Evolutionary conservation across 306 rosid genomes (phyloP).

Genomic region (Lathyrus tuberosus): DNA sequence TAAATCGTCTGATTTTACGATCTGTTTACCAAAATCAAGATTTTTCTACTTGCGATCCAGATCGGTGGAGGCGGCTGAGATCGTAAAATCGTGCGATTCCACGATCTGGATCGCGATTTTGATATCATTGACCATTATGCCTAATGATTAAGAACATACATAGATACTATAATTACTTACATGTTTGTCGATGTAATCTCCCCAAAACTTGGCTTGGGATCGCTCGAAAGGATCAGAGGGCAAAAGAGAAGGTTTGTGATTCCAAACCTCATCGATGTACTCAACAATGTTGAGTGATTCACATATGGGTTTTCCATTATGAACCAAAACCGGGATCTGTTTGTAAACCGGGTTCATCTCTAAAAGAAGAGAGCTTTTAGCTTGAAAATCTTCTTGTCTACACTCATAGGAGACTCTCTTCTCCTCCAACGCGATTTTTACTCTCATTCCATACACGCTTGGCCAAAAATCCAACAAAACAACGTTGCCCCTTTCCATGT

Average conservation of each 20-base stretch:
- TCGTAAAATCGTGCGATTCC: too few species aligned
- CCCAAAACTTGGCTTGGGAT: slow-evolving; percentile 57
- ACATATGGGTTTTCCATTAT: slow-evolving; percentile 46
- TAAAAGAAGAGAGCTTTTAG: slow-evolving; percentile 54
- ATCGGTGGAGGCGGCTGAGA: too few species aligned
- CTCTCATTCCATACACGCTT: slow-evolving; percentile 63
- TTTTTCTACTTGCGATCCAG: too few species aligned
- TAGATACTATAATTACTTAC: slow-evolving; percentile 39
- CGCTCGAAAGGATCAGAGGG: slow-evolving; percentile 46
- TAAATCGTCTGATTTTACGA: too few species aligned
- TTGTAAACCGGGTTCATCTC: slow-evolving; percentile 61
- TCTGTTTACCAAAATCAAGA: too few species aligned
- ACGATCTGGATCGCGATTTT: too few species aligned
- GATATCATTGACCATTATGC: too few species aligned
- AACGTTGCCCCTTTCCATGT: slow-evolving; percentile 46
- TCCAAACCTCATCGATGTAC: slow-evolving; percentile 55
- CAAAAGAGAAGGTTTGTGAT: slow-evolving; percentile 40
- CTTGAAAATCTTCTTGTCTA: slow-evolving; percentile 51
- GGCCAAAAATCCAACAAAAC: slow-evolving; percentile 67
- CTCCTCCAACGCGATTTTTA: slow-evolving; percentile 59
- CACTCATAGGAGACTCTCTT: slow-evolving; percentile 54
- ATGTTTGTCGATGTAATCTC: slow-evolving; percentile 51
- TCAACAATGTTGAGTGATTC: slow-evolving; percentile 52
- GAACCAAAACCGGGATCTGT: slow-evolving; percentile 56
- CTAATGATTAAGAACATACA: too few species aligned